Percentiles rank a stretch among this genome's conserved stretches.
Evolutionary conservation across 2,329 filamentous ascomycete genomes (phyloP).

Genomic region (Rhinocladiella similis): DNA sequence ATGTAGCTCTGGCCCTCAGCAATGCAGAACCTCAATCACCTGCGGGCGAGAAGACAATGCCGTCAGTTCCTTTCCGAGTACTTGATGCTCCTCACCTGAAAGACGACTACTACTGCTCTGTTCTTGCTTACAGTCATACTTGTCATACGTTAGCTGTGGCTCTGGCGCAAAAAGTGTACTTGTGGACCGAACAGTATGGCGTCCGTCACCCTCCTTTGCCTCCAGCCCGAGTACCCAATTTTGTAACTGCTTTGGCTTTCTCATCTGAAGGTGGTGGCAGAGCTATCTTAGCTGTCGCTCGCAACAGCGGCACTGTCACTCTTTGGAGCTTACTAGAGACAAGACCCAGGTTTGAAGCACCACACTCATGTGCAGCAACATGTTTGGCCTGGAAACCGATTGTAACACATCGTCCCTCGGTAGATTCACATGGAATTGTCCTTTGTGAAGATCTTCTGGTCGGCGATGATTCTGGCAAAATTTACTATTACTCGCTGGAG

Average conservation of each 20-base stretch:
- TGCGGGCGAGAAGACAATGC: constrained; percentile 51
- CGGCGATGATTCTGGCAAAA: constrained; percentile 76
- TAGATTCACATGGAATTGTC: constrained; percentile 47
- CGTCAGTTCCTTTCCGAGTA: constrained; percentile 77
- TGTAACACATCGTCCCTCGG: constrained; percentile 51
- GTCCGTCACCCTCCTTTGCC: constrained; percentile 60
- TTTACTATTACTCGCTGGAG: constrained; percentile 89
- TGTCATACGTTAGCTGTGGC: constrained; percentile 80
- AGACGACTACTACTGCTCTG: constrained; percentile 93
- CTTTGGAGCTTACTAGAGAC: constrained; percentile 72
- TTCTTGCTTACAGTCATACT: constrained; percentile 78
- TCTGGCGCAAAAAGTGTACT: constrained; percentile 74
- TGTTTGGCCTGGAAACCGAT: constrained; percentile 80
- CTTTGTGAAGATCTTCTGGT: constrained; percentile 81
- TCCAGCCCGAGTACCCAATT: constrained; percentile 50
- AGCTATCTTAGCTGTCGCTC: constrained; percentile 80
- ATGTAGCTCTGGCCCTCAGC: neutral
- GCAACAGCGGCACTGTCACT: constrained; percentile 72
- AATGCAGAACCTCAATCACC: neutral
- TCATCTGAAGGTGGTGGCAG: constrained; percentile 75
- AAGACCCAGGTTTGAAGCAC: constrained; percentile 70
- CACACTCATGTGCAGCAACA: constrained; percentile 70
- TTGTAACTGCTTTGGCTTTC: constrained; percentile 84
- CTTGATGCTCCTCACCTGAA: constrained; percentile 85
- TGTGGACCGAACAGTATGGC: constrained; percentile 78